phyloP scores from a whole-genome alignment of 2,329 filamentous ascomycete species.

The Ceratocystis colombiana region DNA sequence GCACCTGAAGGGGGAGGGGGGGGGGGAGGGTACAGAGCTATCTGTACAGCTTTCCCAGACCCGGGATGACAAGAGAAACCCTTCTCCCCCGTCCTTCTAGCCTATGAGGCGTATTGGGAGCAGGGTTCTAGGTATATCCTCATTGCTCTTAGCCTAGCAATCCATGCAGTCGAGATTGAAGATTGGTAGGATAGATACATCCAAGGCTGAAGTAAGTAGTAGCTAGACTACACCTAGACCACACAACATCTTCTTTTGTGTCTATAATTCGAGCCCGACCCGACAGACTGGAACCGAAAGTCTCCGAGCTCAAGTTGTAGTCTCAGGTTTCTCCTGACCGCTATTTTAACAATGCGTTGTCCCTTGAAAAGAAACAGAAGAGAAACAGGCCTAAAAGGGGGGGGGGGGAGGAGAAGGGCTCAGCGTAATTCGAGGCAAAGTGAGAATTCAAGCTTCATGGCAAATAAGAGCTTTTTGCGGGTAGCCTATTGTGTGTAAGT shows the following conservation, averaged over 20 bases:
- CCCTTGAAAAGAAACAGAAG: not conserved
- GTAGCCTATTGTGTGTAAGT: no score
- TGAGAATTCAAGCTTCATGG: no score
- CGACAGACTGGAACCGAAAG: conserved; percentile 16
- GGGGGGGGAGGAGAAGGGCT: not conserved
- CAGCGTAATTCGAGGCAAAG: no score
- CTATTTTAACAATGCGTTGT: not conserved
- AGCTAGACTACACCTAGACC: not conserved
- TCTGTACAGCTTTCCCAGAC: not conserved
- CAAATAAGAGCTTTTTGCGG: no score
- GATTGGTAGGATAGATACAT: not conserved
- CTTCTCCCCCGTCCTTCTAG: not conserved
- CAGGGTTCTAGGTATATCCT: not conserved
- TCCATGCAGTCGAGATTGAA: not conserved
- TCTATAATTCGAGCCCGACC: not conserved
- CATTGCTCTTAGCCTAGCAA: not conserved
- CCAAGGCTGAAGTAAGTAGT: not conserved
- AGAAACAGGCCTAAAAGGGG: not conserved
- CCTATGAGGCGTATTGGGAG: not conserved
- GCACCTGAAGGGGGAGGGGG: no score
- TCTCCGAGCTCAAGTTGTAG: conserved; percentile 10
- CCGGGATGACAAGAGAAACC: not conserved
- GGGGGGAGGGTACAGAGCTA: no score
- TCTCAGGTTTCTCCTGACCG: conserved; percentile 2
- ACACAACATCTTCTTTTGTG: not conserved